Evolutionary conservation across 257 asterid species (phyloP).

Genomic region (Petunia axillaris): DNA sequence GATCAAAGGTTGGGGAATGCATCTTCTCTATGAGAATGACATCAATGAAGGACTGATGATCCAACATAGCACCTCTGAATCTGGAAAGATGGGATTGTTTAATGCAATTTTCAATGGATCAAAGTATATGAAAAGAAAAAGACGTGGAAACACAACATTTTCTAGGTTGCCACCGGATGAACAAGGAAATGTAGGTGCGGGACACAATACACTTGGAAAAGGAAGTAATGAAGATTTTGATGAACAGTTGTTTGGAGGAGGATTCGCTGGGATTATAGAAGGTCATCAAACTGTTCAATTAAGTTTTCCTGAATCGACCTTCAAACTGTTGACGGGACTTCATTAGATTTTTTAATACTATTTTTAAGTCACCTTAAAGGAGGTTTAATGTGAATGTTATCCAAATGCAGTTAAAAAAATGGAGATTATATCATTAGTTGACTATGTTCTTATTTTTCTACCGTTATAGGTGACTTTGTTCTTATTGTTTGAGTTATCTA

Average conservation of each 20-base stretch:
- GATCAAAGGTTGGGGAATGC: neutral
- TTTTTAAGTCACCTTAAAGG: too few relatives aligned
- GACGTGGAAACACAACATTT: neutral
- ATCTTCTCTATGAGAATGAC: constrained; percentile 13
- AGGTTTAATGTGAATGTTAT: too few relatives aligned
- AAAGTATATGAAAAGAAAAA: neutral
- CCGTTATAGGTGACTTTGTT: too few relatives aligned
- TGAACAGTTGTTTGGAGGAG: neutral
- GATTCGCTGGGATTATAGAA: neutral
- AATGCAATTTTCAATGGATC: neutral
- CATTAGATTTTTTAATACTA: too few relatives aligned
- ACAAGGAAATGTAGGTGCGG: neutral
- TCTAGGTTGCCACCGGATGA: constrained; percentile 11
- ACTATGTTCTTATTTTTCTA: too few relatives aligned
- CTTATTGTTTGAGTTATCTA: too few relatives aligned
- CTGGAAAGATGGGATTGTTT: constrained; percentile 11
- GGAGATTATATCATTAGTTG: too few relatives aligned
- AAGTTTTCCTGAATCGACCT: too few relatives aligned
- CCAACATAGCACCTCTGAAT: neutral
- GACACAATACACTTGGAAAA: neutral
- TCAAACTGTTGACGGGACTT: too few relatives aligned
- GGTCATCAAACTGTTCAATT: neutral
- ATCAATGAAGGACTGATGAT: neutral
- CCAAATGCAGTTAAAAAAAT: too few relatives aligned
- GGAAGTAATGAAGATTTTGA: neutral